Evolutionary conservation across 371 early-diverging fungal genomes (phyloP).

Genomic region (Choanephora cucurbitarum): DNA sequence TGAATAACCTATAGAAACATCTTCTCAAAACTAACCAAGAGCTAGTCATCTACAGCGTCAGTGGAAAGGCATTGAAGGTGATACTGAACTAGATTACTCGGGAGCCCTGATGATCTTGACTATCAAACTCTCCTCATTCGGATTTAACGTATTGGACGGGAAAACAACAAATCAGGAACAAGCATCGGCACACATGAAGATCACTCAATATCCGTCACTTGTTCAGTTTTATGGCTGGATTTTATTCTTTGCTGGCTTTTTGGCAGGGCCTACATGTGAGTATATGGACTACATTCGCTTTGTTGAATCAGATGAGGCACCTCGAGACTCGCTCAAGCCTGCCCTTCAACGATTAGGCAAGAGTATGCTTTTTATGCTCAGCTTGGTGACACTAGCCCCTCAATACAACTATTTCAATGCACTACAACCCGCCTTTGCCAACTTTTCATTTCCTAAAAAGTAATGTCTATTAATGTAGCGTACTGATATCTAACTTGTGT

Average conservation of each 20-base stretch:
- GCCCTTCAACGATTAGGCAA: conserved; percentile 30
- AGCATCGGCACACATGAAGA: conserved; percentile 58
- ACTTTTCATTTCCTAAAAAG: conserved; percentile 29
- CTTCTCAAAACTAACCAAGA: too few relatives aligned
- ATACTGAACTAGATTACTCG: conserved; percentile 76
- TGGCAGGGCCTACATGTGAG: conserved; percentile 88
- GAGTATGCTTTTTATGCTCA: conserved; percentile 38
- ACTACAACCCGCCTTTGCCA: conserved; percentile 27
- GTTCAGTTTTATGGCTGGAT: conserved; percentile 86
- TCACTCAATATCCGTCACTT: conserved; percentile 65
- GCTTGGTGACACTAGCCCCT: conserved; percentile 38
- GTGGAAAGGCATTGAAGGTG: conserved; percentile 47
- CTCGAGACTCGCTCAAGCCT: conserved; percentile 21
- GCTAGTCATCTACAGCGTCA: conserved; percentile 70
- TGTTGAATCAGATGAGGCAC: conserved; percentile 20
- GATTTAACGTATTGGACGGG: conserved; percentile 66
- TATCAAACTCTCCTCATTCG: conserved; percentile 87
- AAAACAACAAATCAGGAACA: conserved; percentile 13
- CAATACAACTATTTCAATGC: conserved; percentile 41
- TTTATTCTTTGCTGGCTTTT: conserved; percentile 85
- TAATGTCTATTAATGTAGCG: too few relatives aligned
- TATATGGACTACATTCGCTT: conserved; percentile 71
- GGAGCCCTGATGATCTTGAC: conserved; percentile 91
- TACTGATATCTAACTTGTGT: too few relatives aligned
- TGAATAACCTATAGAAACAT: too few relatives aligned